Percentiles rank a stretch among this genome's conserved stretches.
phyloP scores from a whole-genome alignment of 2,329 filamentous ascomycete species.

The Harringtonia aguacate region DNA sequence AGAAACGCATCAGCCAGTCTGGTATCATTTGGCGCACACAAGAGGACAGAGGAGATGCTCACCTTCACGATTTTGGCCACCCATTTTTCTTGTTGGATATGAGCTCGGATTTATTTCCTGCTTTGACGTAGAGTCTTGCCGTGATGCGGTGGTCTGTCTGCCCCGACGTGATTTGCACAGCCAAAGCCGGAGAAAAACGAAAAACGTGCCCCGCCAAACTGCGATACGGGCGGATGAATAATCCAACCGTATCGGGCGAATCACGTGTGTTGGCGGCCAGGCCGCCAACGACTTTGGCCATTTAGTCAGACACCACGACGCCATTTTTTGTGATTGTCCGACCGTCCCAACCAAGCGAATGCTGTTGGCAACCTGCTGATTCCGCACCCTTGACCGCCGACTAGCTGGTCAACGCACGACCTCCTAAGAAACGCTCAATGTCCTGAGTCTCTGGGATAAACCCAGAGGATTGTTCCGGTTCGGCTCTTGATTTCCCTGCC shows the following conservation, averaged over 20 bases:
- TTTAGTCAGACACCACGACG: too few species aligned
- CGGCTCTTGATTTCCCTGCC: constrained; percentile 12
- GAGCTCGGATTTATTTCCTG: not conserved
- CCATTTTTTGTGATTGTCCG: not conserved
- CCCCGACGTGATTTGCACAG: not conserved
- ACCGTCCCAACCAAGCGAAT: not conserved
- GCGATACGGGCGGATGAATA: too few species aligned
- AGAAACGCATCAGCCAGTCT: constrained; percentile 14
- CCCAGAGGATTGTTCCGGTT: constrained; percentile 20
- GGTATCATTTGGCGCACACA: not conserved
- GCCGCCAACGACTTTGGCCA: too few species aligned
- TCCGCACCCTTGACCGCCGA: not conserved
- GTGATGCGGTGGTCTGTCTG: not conserved
- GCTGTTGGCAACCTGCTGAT: too few species aligned
- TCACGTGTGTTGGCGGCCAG: too few species aligned
- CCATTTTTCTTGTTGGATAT: constrained; percentile 35
- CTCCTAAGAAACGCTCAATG: too few species aligned
- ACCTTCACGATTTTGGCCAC: constrained; percentile 59
- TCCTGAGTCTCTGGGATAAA: constrained; percentile 12
- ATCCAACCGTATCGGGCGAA: too few species aligned
- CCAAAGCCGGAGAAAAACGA: too few species aligned
- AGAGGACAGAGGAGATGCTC: constrained; percentile 10
- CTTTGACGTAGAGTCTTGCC: not conserved
- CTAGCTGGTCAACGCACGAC: too few species aligned
- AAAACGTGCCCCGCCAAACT: too few species aligned